Evolutionary conservation across 257 asterid species (phyloP).

Genomic region (Solanum verrucosum): DNA sequence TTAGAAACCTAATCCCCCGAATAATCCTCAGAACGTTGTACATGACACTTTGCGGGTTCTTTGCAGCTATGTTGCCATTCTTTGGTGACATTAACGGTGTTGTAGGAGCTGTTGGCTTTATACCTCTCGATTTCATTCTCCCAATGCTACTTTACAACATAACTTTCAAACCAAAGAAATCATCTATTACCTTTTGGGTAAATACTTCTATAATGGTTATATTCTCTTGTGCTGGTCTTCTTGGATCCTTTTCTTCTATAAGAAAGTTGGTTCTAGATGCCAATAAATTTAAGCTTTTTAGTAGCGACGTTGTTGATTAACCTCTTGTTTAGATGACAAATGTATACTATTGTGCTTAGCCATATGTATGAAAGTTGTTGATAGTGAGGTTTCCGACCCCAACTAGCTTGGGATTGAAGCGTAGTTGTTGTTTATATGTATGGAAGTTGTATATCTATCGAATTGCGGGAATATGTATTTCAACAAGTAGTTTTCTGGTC

Average conservation of each 20-base stretch:
- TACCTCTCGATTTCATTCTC: slow-evolving; percentile 83
- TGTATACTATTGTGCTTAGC: not conserved
- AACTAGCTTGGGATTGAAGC: not conserved
- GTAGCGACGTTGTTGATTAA: slow-evolving; percentile 66
- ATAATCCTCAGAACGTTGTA: slow-evolving; percentile 64
- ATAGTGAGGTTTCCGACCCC: not conserved
- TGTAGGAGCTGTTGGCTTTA: slow-evolving; percentile 92
- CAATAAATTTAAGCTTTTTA: slow-evolving; percentile 59
- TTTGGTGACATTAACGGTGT: slow-evolving; percentile 85
- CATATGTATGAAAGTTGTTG: not conserved
- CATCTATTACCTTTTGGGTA: slow-evolving; percentile 51
- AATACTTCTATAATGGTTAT: slow-evolving; percentile 52
- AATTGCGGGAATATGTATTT: not conserved
- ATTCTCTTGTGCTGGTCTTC: slow-evolving; percentile 69
- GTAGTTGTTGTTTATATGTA: not conserved
- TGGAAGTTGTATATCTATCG: not conserved
- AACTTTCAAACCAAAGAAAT: slow-evolving; percentile 47
- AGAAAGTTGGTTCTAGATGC: slow-evolving; percentile 80
- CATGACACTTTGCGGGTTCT: slow-evolving; percentile 58
- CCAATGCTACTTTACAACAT: slow-evolving; percentile 96
- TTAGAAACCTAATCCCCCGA: slow-evolving; percentile 74
- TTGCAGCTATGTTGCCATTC: slow-evolving; percentile 96
- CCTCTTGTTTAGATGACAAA: not conserved
- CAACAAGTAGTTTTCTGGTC: not conserved
- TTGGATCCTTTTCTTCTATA: slow-evolving; percentile 72